Conservation (phyloP, 805 yeast genomes). For the Saturnispora diversa region DNA sequence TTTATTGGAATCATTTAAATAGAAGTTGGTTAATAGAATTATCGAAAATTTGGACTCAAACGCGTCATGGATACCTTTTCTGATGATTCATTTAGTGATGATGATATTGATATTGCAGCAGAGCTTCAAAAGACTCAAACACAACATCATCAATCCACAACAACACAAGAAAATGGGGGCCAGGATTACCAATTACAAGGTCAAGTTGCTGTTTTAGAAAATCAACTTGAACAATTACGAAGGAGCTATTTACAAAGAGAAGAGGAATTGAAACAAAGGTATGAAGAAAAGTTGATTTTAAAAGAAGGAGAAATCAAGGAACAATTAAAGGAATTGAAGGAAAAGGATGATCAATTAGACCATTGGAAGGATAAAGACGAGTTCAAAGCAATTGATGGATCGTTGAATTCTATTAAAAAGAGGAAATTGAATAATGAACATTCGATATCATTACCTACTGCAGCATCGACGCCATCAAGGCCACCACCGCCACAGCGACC, state of each 20-base stretch:
- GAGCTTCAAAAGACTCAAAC: constrained; percentile 4
- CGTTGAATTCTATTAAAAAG: constrained; percentile 1
- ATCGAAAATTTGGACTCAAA: too few relatives aligned
- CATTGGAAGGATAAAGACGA: constrained; percentile 8
- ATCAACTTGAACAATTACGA: constrained; percentile 46
- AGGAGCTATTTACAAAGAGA: constrained; percentile 31
- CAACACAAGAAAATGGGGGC: constrained; percentile 23
- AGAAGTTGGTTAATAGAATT: too few relatives aligned
- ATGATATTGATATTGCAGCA: constrained; percentile 23
- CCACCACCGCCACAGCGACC: too few relatives aligned
- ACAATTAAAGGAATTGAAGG: constrained; percentile 1
- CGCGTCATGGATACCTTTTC: too few relatives aligned
- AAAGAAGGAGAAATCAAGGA: constrained; percentile 21
- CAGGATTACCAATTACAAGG: constrained; percentile 60
- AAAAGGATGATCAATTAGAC: constrained; percentile 5
- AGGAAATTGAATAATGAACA: constrained; percentile 2
- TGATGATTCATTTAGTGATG: constrained; percentile 28
- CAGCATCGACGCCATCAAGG: too few relatives aligned
- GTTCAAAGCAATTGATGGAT: constrained; percentile 8
- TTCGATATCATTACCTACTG: not conserved
- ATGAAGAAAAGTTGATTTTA: constrained; percentile 16
- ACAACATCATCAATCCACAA: not conserved
- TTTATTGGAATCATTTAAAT: too few relatives aligned
- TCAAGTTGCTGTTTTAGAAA: constrained; percentile 70
- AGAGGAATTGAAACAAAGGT: constrained; percentile 31